phyloP scores from a whole-genome alignment of 1,284 basidiomycete genomes.

The Limonomyces culmigenus region DNA sequence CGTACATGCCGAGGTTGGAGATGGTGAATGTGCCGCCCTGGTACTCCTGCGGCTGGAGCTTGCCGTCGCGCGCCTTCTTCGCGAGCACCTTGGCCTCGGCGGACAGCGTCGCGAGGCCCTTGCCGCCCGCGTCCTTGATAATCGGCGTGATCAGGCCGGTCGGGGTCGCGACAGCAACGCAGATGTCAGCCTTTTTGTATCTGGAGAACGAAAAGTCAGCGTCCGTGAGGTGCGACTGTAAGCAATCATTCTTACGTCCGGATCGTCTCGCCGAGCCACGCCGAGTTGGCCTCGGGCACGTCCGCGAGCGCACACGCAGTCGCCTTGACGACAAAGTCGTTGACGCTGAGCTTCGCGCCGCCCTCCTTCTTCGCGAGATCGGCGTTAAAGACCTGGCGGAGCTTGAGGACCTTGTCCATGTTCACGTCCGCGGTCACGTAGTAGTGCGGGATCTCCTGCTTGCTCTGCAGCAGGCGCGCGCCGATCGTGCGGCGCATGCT shows the following conservation, averaged over 20 bases:
- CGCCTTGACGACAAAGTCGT: constrained; percentile 98
- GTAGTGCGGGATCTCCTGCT: constrained; percentile 93
- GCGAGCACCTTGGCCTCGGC: constrained; percentile 86
- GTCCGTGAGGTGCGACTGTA: too few species aligned
- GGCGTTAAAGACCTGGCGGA: constrained; percentile 94
- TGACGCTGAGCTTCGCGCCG: constrained; percentile 85
- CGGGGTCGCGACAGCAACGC: constrained; percentile 92
- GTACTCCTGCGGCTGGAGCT: constrained; percentile 92
- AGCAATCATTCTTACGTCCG: constrained; percentile 84
- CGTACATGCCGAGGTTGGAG: constrained; percentile 98
- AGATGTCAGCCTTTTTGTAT: constrained; percentile 95
- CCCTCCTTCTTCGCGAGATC: constrained; percentile 72
- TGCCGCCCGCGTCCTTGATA: constrained; percentile 81
- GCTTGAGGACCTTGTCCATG: constrained; percentile 93
- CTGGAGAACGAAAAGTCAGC: constrained; percentile 21
- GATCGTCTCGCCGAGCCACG: constrained; percentile 94
- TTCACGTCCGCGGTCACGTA: constrained; percentile 92
- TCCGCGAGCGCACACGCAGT: constrained; percentile 81
- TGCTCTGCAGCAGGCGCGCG: constrained; percentile 79
- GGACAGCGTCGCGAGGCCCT: constrained; percentile 88
- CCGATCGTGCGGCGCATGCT: constrained; percentile 96
- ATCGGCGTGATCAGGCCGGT: constrained; percentile 97
- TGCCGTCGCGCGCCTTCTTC: constrained; percentile 90
- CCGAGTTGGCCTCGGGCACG: constrained; percentile 95
- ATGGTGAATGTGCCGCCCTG: constrained; percentile 99